These are phyloP conservation scores for Cenchrus americanus DNA, from an alignment of 176 grass and related monocot species.

Conservation along the genomic window DNA sequence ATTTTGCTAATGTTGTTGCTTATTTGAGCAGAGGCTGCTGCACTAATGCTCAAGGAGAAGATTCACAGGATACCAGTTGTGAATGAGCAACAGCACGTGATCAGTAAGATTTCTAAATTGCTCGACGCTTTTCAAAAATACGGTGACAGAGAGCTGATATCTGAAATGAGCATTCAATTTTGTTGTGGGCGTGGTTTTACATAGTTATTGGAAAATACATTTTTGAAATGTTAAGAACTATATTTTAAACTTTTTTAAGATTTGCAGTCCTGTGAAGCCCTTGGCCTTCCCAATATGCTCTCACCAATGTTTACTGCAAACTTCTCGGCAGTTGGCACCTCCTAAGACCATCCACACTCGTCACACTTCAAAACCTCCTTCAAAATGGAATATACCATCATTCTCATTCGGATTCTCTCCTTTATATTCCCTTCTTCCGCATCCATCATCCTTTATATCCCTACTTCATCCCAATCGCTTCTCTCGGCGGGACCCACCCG, in stretches of 20 bases:
- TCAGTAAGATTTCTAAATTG: constrained; percentile 46
- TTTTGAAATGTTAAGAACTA: neutral
- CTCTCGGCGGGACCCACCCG: too few species aligned
- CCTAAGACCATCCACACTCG: too few species aligned
- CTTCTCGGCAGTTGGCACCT: neutral
- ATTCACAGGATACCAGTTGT: constrained; percentile 82
- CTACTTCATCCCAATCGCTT: too few species aligned
- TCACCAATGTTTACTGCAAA: neutral
- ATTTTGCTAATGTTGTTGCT: neutral
- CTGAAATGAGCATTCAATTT: neutral
- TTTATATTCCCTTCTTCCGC: too few species aligned
- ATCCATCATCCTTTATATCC: too few species aligned
- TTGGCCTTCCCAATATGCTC: neutral
- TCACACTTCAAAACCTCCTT: too few species aligned
- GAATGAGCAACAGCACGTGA: constrained; percentile 60
- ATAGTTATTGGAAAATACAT: neutral
- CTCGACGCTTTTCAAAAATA: neutral
- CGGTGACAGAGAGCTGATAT: neutral
- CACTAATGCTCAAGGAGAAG: constrained; percentile 82
- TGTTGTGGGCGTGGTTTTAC: too few species aligned
- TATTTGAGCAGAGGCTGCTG: constrained; percentile 68
- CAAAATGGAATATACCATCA: too few species aligned
- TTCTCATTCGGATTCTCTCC: too few species aligned
- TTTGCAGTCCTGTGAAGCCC: neutral
- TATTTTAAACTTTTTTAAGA: neutral